Conservation (phyloP, 306 rosid species). For the Argentina anserina region DNA sequence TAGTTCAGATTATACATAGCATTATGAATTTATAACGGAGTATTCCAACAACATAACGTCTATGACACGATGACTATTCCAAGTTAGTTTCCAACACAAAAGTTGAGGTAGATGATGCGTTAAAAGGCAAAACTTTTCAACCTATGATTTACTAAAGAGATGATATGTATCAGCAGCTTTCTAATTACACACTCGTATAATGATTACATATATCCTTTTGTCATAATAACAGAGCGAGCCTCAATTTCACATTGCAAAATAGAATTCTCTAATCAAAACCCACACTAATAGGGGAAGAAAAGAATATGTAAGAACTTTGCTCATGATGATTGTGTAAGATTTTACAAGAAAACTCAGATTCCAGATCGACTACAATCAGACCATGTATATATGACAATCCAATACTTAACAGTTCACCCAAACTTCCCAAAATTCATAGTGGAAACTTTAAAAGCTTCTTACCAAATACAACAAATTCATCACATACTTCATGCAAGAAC, state of each 20-base stretch:
- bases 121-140: background rate
- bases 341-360: background rate
- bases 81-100: too few relatives aligned
- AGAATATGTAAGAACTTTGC: background rate
- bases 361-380: background rate
- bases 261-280: background rate
- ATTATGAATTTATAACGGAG: background rate
- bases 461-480: background rate
- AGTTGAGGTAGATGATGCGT: background rate
- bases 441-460: background rate
- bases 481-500: conserved; percentile 11
- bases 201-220: background rate
- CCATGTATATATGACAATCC: background rate
- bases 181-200: background rate
- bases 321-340: background rate
- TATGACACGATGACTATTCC: background rate
- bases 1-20: background rate
- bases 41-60: background rate
- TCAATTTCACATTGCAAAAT: background rate
- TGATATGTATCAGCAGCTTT: background rate
- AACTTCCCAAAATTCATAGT: conserved; percentile 1
- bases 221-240: background rate
- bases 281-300: background rate
- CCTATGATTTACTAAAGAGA: background rate
- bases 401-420: background rate